Evolutionary conservation across 352 stramenopile genomes (phyloP), one percentile per base, ranked within the genome.

Genomic region (Phytophthora parvispora): DNA sequence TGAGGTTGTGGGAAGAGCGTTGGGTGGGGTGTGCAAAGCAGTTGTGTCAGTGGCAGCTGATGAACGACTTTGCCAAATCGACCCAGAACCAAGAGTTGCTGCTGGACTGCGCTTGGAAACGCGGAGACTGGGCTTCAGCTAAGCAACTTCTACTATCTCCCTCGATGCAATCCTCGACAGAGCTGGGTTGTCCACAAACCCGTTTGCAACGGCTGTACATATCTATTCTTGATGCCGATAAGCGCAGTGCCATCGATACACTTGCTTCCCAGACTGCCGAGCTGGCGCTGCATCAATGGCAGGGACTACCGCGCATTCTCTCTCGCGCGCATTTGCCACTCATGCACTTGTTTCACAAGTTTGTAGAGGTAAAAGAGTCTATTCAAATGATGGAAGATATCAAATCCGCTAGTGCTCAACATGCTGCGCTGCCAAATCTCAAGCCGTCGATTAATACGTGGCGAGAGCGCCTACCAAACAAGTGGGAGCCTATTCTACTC

Each of bases 41-140:
- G 56, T 69, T 98, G 32, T 97, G 90, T 22, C 91, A 98, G 67
- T 98, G 94, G 94, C 86, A 95, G 60, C 80, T 98, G 8, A 94
- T 98, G 86, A 91, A 96, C 66, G 90, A 97, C 53, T 98, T 97
- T 73, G 92, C 91, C 12, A 95, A 96, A 63, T 84, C 90, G 32
- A 97, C 94, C 31, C 87, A 97, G 57, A 97, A 98, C 75, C 92
- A 97, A 40, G 91, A 98, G 24, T 75, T 98, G 48, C 67, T 98
- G 47, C 68, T 98, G n/a, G 94, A 98, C 63, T 97, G 92, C 47
- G 91, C 91, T 18, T 98, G 90, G 91, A 98, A 98, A 78, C 87
- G 90, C 18, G 89, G 87, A 25, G 93, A 98, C 54, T 98, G 94
- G 94, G 81, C 84, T 42, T 83, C 83, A 29, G 84, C 92, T 16